Evolutionary conservation across 2,329 filamentous ascomycete genomes (phyloP).

Genomic region (Teratosphaeria viscida): DNA sequence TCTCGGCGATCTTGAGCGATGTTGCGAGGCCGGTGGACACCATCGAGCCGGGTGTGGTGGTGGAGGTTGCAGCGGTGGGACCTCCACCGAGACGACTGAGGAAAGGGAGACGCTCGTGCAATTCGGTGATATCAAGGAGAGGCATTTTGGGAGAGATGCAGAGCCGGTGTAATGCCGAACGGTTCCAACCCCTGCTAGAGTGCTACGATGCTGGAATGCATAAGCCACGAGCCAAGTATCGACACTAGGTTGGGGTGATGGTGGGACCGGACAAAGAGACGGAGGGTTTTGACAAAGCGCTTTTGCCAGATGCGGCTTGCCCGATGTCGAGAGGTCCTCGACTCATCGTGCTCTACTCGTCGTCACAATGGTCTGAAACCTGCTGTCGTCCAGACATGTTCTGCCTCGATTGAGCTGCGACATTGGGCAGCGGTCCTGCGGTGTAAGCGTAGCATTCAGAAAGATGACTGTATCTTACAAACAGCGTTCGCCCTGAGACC

Average conservation of each 20-base stretch:
- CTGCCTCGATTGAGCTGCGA: neutral
- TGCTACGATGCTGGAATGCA: neutral
- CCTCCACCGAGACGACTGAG: neutral
- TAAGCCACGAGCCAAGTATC: neutral
- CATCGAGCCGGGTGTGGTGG: neutral
- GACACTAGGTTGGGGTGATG: neutral
- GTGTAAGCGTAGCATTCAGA: neutral
- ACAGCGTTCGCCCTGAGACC: neutral
- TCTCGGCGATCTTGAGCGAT: neutral
- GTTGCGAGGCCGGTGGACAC: neutral
- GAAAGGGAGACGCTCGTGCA: neutral
- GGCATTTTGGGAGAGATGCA: neutral
- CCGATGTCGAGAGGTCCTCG: neutral
- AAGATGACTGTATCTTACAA: neutral
- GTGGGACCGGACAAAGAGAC: neutral
- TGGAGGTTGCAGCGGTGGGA: neutral
- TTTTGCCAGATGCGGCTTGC: neutral
- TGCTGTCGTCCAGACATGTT: neutral
- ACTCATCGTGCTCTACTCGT: neutral
- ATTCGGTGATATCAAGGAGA: neutral
- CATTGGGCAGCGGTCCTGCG: neutral
- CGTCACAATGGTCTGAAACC: neutral
- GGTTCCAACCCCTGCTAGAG: no score
- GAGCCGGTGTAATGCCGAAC: no score
- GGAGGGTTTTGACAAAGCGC: neutral